Base-by-base conservation (phyloP, 176 grass and related monocot genomes). In the Musa beccarii region DNA sequence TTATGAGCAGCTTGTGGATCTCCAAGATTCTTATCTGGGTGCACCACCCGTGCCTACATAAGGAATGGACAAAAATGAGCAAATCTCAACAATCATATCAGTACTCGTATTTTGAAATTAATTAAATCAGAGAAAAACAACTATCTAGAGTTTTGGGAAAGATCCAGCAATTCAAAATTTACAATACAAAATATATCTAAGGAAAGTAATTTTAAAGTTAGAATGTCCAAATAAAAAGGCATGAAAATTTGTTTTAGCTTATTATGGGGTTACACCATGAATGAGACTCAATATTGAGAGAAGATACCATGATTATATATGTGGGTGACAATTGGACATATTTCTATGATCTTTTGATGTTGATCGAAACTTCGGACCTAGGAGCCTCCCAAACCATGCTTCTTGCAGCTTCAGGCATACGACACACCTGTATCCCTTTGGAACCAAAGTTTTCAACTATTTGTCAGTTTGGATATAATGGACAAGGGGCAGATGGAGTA, bases 21-120 rank as follows among this genome's bases (percentile, higher is more conserved):
- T 64, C 79, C 81, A 26, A 74, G 86, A 82, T 99, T 99, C 84
- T 99, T 89, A 68, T 99, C 81, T 25, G 86, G 90, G 73, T 94
- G 95, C 65, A 99, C 95, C 79, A 82, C 13, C 66, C 92, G 93
- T 86, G 88, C 95, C 95, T 99, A 52, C 19, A 73, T 12, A 70
- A 80, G 74, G 22, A 73, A 64, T 65, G 52, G 0, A 77, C 2
- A 49, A 73, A 26, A 53, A 63, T 28, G 17, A 28, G 43, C 25
- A 63, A 63, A 52, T 16, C 10, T 68, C 11, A 67, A 29, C 14
- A 8, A 23, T 62, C 57, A 17, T 2, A 62, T 62, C 12, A 56
- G 1, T 3, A 19, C 2, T 23, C 24, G 2, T 24, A 26, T 66
- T 26, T 8, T 28, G 11, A 66, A 66, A 13, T 26, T 66, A 3